Conservation (phyloP, 371 early-diverging fungal species). For the Rhizopus arrhizus region DNA sequence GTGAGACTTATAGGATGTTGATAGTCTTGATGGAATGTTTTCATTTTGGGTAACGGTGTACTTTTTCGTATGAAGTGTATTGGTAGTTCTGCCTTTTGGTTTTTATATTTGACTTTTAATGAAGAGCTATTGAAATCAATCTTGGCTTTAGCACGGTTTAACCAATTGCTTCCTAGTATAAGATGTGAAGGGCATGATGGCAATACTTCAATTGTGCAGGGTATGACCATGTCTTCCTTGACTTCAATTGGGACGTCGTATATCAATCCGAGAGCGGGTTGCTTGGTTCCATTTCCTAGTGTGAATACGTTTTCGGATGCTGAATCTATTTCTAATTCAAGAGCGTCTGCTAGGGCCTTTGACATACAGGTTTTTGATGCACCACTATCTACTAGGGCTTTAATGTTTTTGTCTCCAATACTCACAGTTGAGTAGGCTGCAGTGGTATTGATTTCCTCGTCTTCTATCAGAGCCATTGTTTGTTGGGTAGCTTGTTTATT, state of each 20-base stretch:
- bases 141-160: conserved; percentile 1
- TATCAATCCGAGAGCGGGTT: conserved; percentile 5
- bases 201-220: conserved; percentile 4
- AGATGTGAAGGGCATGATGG: conserved; percentile 3
- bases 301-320: conserved; percentile 1
- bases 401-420: background rate
- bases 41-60: too few species aligned
- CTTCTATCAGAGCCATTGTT: background rate
- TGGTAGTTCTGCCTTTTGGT: background rate
- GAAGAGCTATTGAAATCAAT: background rate
- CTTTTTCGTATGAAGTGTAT: background rate
- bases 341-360: conserved; percentile 1
- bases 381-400: conserved; percentile 2
- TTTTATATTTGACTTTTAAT: conserved; percentile 1
- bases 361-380: conserved; percentile 4
- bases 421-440: background rate
- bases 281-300: conserved; percentile 12
- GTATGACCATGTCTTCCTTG: conserved; percentile 1
- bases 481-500: too few species aligned
- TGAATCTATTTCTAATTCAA: background rate
- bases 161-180: conserved; percentile 3
- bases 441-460: conserved; percentile 9
- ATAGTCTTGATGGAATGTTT: background rate
- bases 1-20: background rate
- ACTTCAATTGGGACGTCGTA: conserved; percentile 7